Evolutionary conservation across 176 grass and related monocot species (phyloP).

Genomic region (Chloris gayana): DNA sequence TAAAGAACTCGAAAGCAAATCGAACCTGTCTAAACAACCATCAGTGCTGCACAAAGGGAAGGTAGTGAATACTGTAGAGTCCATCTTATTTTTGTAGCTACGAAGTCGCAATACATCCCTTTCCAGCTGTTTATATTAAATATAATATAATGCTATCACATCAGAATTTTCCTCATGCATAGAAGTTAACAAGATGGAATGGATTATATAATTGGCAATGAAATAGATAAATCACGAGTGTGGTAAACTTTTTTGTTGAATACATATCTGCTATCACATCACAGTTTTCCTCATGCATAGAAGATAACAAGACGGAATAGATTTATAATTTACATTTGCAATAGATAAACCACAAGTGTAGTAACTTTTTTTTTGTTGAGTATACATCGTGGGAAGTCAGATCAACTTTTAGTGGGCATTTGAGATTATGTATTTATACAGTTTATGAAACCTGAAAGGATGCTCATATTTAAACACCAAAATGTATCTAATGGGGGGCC

Average conservation of each 20-base stretch:
- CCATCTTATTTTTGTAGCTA: slow-evolving; percentile 8
- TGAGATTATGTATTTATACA: not conserved
- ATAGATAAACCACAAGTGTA: too few species aligned
- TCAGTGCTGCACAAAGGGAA: not conserved
- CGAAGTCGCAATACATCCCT: slow-evolving; percentile 5
- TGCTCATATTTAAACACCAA: not conserved
- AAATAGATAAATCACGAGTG: not conserved
- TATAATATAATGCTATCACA: not conserved
- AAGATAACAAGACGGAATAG: not conserved
- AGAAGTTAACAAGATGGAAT: not conserved
- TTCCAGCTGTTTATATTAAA: slow-evolving; percentile 7
- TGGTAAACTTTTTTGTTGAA: not conserved
- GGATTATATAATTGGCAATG: too few species aligned
- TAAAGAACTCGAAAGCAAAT: not conserved
- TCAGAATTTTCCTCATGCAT: not conserved
- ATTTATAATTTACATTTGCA: not conserved
- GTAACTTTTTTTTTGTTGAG: too few species aligned
- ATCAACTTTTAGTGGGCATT: not conserved
- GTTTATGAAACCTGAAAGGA: not conserved
- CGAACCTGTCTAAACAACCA: not conserved
- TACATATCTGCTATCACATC: not conserved
- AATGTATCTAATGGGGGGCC: not conserved
- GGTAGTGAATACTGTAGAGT: not conserved
- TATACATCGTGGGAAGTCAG: not conserved
- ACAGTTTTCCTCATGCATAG: not conserved